Evolutionary conservation across 306 rosid genomes (phyloP).

Genomic region (Trifolium repens): DNA sequence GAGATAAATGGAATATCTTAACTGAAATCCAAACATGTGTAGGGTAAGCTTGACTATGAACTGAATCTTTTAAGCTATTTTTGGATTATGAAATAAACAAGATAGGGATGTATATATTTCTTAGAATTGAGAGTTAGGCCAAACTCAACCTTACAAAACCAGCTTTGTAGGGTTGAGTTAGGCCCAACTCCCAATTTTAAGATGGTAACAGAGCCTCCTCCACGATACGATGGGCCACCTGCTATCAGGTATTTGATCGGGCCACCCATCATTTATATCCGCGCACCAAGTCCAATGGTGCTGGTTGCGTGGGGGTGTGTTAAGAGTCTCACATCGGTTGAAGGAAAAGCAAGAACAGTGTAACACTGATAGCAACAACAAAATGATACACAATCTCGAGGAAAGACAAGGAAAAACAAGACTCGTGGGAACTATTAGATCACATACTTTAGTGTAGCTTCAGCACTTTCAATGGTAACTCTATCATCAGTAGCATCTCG

Average conservation of each 20-base stretch:
- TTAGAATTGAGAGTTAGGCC: too few species aligned
- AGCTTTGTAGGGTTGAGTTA: too few species aligned
- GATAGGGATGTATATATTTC: background rate
- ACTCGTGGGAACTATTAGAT: conserved; percentile 13
- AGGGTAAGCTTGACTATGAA: conserved; percentile 5
- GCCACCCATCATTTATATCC: too few species aligned
- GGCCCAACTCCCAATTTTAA: too few species aligned
- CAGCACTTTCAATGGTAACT: conserved; percentile 66
- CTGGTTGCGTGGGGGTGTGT: too few species aligned
- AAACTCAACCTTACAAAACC: too few species aligned
- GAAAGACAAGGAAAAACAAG: conserved; percentile 25
- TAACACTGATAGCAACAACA: background rate
- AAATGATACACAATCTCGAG: conserved; percentile 21
- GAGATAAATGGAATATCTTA: conserved; percentile 20
- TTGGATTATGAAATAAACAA: conserved; percentile 1
- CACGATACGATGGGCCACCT: too few species aligned
- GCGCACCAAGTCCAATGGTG: too few species aligned
- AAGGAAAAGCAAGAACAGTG: conserved; percentile 13
- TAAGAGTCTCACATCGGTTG: too few species aligned
- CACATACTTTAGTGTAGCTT: conserved; percentile 60
- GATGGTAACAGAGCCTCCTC: too few species aligned
- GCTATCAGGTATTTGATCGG: too few species aligned
- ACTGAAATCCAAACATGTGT: conserved; percentile 1
- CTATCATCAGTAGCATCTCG: conserved; percentile 61
- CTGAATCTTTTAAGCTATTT: conserved; percentile 1